Conservation (phyloP, 768 basidiomycete species). For the Serendipita sp. region DNA sequence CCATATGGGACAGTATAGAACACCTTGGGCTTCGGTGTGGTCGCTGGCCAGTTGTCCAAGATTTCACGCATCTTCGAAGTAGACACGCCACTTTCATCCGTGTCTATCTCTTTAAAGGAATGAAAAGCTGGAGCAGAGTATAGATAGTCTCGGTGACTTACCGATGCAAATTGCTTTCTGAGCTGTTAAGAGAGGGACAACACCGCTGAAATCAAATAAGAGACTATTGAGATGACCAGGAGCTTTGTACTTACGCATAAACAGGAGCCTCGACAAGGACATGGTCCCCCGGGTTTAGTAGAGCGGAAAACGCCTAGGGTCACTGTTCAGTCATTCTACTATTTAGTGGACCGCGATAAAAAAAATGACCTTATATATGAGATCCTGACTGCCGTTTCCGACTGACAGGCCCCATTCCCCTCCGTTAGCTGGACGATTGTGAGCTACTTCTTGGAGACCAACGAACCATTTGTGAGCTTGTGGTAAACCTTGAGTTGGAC, state of each 20-base stretch:
- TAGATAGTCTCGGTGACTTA: slow-evolving; percentile 17
- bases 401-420: slow-evolving; percentile 65
- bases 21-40: slow-evolving; percentile 54
- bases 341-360: neutral
- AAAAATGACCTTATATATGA: slow-evolving; percentile 59
- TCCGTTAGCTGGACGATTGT: slow-evolving; percentile 36
- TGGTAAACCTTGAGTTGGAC: slow-evolving; percentile 50
- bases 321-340: neutral
- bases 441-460: slow-evolving; percentile 52
- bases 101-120: slow-evolving; percentile 44
- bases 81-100: slow-evolving; percentile 56
- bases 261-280: slow-evolving; percentile 71
- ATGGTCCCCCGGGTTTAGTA: slow-evolving; percentile 65
- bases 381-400: slow-evolving; percentile 76
- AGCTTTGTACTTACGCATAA: slow-evolving; percentile 25
- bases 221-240: neutral
- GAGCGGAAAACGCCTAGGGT: slow-evolving; percentile 45
- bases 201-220: slow-evolving; percentile 29
- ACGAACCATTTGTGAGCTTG: slow-evolving; percentile 52
- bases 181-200: slow-evolving; percentile 45
- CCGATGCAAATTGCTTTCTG: slow-evolving; percentile 45
- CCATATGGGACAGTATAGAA: slow-evolving; percentile 77
- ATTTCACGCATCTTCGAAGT: slow-evolving; percentile 42
- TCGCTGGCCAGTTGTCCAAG: slow-evolving; percentile 58
- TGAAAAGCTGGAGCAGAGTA: neutral